Percentiles rank a stretch among this genome's conserved stretches.
phyloP scores from a whole-genome alignment of 495 filamentous ascomycete genomes.

The Hypoxylon rickii region DNA sequence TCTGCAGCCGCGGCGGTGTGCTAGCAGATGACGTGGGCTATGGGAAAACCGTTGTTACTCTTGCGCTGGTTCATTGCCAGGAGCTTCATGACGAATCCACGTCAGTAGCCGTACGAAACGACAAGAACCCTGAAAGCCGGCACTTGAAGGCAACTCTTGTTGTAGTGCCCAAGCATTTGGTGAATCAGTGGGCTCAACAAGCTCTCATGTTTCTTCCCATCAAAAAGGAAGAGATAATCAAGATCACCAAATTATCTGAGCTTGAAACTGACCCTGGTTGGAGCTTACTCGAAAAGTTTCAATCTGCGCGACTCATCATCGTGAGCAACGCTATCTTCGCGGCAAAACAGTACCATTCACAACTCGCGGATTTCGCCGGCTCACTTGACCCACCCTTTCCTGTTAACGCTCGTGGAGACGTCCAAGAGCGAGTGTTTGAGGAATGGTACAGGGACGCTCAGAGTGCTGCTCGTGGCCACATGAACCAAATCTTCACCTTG shows the following conservation, averaged over 20 bases:
- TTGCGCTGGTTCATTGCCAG: constrained; percentile 66
- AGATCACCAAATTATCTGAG: constrained; percentile 39
- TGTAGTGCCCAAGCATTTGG: constrained; percentile 65
- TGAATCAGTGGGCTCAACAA: constrained; percentile 70
- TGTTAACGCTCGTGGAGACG: background rate
- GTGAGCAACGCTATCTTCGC: constrained; percentile 53
- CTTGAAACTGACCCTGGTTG: constrained; percentile 35
- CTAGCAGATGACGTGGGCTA: constrained; percentile 79
- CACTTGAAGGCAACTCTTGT: constrained; percentile 70
- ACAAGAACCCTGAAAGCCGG: constrained; percentile 1
- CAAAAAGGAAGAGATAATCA: constrained; percentile 44
- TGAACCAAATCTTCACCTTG: constrained; percentile 12
- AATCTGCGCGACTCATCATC: constrained; percentile 62
- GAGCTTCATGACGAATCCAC: constrained; percentile 32
- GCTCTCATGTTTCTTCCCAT: constrained; percentile 58
- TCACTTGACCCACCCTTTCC: constrained; percentile 53
- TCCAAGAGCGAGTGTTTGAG: constrained; percentile 50
- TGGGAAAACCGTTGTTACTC: constrained; percentile 77
- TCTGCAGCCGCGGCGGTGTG: constrained; percentile 66
- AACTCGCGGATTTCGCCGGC: constrained; percentile 43
- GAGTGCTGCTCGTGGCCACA: constrained; percentile 41
- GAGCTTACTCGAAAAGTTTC: constrained; percentile 44
- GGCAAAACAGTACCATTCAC: constrained; percentile 42
- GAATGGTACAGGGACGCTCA: constrained; percentile 57
- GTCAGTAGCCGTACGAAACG: background rate